Base-by-base conservation (phyloP, 306 rosid species). In the Ceratonia siliqua region DNA sequence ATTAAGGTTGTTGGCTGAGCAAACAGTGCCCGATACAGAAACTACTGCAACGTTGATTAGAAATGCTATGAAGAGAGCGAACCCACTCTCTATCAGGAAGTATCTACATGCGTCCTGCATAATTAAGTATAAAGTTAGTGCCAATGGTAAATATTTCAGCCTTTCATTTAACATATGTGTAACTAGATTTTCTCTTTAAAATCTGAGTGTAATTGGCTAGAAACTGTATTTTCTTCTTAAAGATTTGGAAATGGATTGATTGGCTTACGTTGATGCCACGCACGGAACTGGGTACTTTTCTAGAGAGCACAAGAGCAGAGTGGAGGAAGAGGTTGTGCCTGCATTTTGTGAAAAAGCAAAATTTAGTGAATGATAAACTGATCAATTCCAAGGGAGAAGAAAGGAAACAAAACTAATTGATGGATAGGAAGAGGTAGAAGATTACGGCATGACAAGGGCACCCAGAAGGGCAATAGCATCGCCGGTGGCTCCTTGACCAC, bases 281-380 rank as follows among this genome's bases (percentile, higher is more conserved):
- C 58, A 87, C 92, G 0, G 96, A 83, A 59, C 43, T 76, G 8
- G 93, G 97, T 38, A 87, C 68, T 83, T 88, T 94, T 72, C 97
- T 85, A 2, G 98, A 89, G 3, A 94, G 86, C 65, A 94, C 97
- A 12, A 94, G 89, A 62, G 98, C 98, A n/a, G 98, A 94, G 56
- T 91, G 96, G 28, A 91, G 96, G 58, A 94, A 94, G 36, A 94
- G 94, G 55, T 94, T 94, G 85, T 94, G 98, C 79, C 98, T 94
- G 86, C 77, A 80, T 67, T 65, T 36, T 28, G 7, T 25, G 41
- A 58, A 17, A 76, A 54, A 64, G 17, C 22, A 22, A 64, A 63
- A n/a, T n/a, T n/a, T n/a, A n/a, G n/a, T n/a, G n/a, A n/a, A n/a
- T n/a, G n/a, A n/a, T n/a, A n/a, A n/a, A n/a, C n/a, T n/a, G n/a